Evolutionary conservation across 257 asterid genomes (phyloP), one percentile per base, ranked within the genome.

Genomic region (Solanum habrochaites): DNA sequence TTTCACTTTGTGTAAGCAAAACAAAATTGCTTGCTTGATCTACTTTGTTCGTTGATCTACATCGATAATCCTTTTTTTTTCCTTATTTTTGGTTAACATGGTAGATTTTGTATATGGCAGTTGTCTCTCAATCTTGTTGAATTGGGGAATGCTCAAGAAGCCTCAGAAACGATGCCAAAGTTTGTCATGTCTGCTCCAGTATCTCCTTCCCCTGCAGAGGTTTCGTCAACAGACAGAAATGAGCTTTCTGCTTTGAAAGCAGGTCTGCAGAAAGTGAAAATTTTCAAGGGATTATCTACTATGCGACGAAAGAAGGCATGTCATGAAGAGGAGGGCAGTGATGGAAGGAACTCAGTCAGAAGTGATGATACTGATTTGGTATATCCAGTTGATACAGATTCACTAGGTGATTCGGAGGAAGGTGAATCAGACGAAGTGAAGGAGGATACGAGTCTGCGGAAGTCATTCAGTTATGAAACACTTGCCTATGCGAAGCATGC

Each of bases 401-500:
- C 96, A 7, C 69, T 90, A 1, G 95, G 89, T 69, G 94, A 85
- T 47, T 74, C 87, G 3, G 94, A 90, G 23, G 94, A 86, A 84
- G 91, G 67, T 78, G 66, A 45, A 45, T 78, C 84, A 27, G 84
- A 89, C 45, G 95, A 93, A 70, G 92, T 40, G 60, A 88, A 43
- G 39, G 89, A 89, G 88, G 92, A 86, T 78, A 85, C 87, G 32
- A 8, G 78, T 31, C 52, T 69, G 8, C 70, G 88, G 87, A 96
- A 91, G 87, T 92, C 98, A 1, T 86, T 93, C 71, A 86, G 91
- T 86, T 96, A 96, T 83, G 98, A 93, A 45, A 90, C 96, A 37
- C 89, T 96, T 89, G 95, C 93, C 9, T 88, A 83, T 86, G 96
- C 93, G 64, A 96, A 96, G 87, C 93, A 90, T 88, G 98, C 92